phyloP scores from a whole-genome alignment of 2,329 filamentous ascomycete species.

The Lachnellula arida region DNA sequence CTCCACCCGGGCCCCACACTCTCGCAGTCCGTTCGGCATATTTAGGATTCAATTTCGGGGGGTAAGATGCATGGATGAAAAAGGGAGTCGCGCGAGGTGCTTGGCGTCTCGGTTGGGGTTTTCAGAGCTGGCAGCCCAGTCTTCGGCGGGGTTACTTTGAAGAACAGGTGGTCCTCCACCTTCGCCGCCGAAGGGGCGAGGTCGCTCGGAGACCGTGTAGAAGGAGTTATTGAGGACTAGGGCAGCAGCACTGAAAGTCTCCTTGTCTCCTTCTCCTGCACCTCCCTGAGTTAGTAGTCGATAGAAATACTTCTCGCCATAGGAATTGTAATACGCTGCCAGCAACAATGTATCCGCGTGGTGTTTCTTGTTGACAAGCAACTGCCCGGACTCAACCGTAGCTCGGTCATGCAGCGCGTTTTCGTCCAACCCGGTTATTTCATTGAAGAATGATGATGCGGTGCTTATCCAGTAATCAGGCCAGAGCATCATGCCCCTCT shows the following conservation, averaged over 20 bases:
- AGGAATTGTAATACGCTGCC: constrained; percentile 45
- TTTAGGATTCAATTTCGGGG: constrained; percentile 17
- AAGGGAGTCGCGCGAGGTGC: constrained; percentile 3
- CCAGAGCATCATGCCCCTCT: constrained; percentile 41
- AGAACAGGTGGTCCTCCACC: constrained; percentile 11
- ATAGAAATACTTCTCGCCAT: constrained; percentile 28
- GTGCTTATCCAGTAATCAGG: constrained; percentile 43
- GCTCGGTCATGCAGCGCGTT: constrained; percentile 11
- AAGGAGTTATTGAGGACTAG: constrained; percentile 35
- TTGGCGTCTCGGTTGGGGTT: background rate
- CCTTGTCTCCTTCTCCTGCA: constrained; percentile 46
- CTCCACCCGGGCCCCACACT: constrained; percentile 14
- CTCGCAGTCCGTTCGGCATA: constrained; percentile 6
- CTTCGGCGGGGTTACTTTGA: constrained; percentile 12
- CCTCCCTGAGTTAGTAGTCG: constrained; percentile 35
- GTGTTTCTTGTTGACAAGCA: constrained; percentile 40
- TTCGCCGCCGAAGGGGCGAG: constrained; percentile 8
- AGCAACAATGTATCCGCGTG: constrained; percentile 41
- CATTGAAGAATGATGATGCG: constrained; percentile 35
- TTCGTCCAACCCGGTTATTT: constrained; percentile 27
- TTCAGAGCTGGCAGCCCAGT: background rate
- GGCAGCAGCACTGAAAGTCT: constrained; percentile 44
- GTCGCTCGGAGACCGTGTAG: constrained; percentile 27
- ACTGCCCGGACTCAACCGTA: constrained; percentile 41
- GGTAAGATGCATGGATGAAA: constrained; percentile 21